phyloP scores from a whole-genome alignment of 345 rosid genomes.

The Abelmoschus esculentus region DNA sequence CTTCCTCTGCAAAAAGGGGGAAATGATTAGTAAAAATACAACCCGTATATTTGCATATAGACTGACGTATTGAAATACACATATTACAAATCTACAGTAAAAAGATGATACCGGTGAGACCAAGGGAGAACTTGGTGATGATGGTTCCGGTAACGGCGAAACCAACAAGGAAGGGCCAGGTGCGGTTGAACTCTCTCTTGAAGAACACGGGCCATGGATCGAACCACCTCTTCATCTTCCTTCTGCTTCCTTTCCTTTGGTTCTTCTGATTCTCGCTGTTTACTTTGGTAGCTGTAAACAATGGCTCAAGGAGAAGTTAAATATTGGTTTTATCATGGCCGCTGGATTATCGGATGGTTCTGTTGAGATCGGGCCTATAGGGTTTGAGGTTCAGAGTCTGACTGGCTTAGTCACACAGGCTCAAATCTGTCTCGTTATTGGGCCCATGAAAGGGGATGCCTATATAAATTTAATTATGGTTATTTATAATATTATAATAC shows the following conservation, averaged over 20 bases:
- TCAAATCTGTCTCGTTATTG: background rate
- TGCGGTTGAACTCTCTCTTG: conserved; percentile 69
- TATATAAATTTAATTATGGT: too few relatives aligned
- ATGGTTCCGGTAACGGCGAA: conserved; percentile 64
- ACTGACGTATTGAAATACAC: background rate
- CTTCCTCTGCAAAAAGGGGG: conserved; percentile 52
- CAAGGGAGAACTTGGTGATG: conserved; percentile 59
- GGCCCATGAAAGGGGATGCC: background rate
- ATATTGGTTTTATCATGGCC: background rate
- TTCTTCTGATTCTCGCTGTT: background rate
- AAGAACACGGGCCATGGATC: conserved; percentile 82
- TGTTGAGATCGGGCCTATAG: background rate
- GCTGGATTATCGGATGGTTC: background rate
- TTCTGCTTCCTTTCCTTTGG: background rate
- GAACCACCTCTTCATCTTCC: conserved; percentile 40
- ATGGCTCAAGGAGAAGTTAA: background rate
- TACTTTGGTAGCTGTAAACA: background rate
- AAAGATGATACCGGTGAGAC: conserved; percentile 52
- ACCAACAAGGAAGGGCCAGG: conserved; percentile 80
- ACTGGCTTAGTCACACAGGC: background rate
- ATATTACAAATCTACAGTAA: background rate
- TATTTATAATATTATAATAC: too few relatives aligned
- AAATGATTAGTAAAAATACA: background rate
- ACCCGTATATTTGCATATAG: background rate
- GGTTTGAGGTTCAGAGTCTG: background rate